phyloP scores from a whole-genome alignment of 176 grass and related monocot species.

The Pontederia crassipes region DNA sequence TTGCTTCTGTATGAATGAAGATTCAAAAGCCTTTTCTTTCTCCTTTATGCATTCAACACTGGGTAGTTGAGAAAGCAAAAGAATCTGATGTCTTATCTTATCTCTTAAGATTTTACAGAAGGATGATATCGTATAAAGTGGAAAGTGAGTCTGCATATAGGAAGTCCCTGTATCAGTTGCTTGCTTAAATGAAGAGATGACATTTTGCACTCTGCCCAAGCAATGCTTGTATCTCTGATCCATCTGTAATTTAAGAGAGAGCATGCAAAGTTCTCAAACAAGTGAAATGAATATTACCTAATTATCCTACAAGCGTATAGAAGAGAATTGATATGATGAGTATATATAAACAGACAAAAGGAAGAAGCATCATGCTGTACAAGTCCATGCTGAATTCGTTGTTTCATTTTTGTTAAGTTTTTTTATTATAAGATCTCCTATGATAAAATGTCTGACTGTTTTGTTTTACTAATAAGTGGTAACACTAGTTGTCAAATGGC shows the following conservation, averaged over 20 bases:
- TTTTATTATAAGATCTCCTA: no score
- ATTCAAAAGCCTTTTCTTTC: slow-evolving; percentile 44
- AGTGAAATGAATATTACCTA: no score
- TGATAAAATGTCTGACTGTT: no score
- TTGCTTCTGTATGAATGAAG: slow-evolving; percentile 63
- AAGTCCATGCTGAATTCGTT: no score
- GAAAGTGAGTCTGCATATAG: slow-evolving; percentile 40
- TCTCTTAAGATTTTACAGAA: slow-evolving; percentile 42
- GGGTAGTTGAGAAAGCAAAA: slow-evolving; percentile 11
- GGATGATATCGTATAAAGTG: slow-evolving; percentile 36
- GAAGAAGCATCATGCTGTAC: no score
- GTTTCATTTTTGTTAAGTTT: no score
- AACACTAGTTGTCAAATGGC: no score
- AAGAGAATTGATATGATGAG: no score
- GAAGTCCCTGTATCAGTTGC: slow-evolving; percentile 17
- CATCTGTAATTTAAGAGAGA: slow-evolving; percentile 27
- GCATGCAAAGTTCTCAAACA: background rate
- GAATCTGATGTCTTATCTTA: slow-evolving; percentile 37
- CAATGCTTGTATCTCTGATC: slow-evolving; percentile 71
- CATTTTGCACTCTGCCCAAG: slow-evolving; percentile 61
- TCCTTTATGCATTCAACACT: slow-evolving; percentile 18
- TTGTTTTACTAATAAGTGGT: no score
- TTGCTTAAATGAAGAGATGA: slow-evolving; percentile 40
- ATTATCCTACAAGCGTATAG: no score
- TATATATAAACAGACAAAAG: no score